Base-by-base conservation (phyloP, 2,329 filamentous ascomycete genomes). In the Trichoderma brevicompactum region DNA sequence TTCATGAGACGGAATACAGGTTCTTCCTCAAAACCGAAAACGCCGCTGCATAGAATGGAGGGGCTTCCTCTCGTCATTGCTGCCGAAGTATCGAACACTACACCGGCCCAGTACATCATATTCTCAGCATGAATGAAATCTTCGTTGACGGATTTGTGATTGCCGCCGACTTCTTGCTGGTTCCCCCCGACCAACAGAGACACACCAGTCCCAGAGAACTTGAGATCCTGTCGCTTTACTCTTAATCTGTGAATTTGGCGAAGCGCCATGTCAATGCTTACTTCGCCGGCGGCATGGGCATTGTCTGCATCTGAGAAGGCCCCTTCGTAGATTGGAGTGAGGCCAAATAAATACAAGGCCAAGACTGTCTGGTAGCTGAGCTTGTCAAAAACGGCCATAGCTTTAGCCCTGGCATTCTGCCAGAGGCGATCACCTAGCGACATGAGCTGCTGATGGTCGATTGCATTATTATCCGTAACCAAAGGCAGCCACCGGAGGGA, bases 21-120 rank as follows among this genome's bases (percentile, higher is more conserved):
- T 17, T 60, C 56, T 17, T 50, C 56, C 12, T 60, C 56, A 32
- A 60, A 60, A 8, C 56, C 56, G 50, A 60, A 60, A 2, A 60
- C 56, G 13, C 56, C 56, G 10, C 56, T 60, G 6, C 56, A 60
- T 13, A 60, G 44, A 1, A 60, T 60, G 0, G 56, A 60, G 7
- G 56, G 56, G 5, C 46, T 40, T 3, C 56, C 56, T 41, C 56
- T 60, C 2, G 56, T 60, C 56, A 60, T 60, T 5, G 56, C 7
- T 2, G 46, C 50, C 17, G 56, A 60, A 7, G 56, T 60, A 41
- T 60, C 56, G 3, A 60, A 60, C 6, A 60, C 56, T 2, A 60
- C 56, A 13, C 56, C 56, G 15, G 56, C 56, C 56, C 56, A 60
- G 15, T 60, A 60, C 46, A 60, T 60, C 56, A 60, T 60, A 17